Evolutionary conservation across 2,329 filamentous ascomycete species (phyloP).

Genomic region (Xylariaceae sp.): DNA sequence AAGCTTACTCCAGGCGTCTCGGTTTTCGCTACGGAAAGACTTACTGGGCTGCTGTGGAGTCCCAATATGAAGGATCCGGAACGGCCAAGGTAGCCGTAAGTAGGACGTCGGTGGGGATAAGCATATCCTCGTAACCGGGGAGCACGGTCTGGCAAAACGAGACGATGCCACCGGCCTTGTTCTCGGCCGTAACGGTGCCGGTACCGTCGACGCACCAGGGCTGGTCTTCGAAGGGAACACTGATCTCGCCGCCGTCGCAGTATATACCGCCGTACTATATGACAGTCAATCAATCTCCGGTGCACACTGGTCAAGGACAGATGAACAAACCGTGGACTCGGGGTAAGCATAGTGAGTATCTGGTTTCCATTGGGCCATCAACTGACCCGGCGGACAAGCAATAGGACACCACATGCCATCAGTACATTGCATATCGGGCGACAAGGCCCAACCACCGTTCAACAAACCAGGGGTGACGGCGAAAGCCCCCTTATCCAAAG

Average conservation of each 20-base stretch:
- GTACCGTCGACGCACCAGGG: conserved; percentile 67
- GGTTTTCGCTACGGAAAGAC: conserved; percentile 29
- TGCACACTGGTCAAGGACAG: neutral
- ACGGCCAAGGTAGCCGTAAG: conserved; percentile 59
- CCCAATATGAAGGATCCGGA: conserved; percentile 66
- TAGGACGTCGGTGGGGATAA: conserved; percentile 68
- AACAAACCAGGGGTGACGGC: conserved; percentile 55
- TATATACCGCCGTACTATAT: conserved; percentile 65
- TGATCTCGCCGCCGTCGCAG: conserved; percentile 61
- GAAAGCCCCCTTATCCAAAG: conserved; percentile 60
- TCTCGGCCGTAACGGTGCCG: conserved; percentile 59
- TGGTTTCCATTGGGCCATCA: conserved; percentile 75
- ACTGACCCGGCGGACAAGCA: conserved; percentile 68
- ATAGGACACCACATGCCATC: conserved; percentile 68
- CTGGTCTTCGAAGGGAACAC: conserved; percentile 62
- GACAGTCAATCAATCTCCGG: conserved; percentile 19
- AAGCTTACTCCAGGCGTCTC: neutral
- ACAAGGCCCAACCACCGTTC: conserved; percentile 77
- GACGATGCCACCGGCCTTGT: conserved; percentile 56
- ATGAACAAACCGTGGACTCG: conserved; percentile 59
- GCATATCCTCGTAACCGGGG: conserved; percentile 75
- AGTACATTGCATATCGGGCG: conserved; percentile 64
- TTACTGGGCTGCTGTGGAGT: conserved; percentile 66
- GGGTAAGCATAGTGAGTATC: conserved; percentile 63
- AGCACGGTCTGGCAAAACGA: conserved; percentile 76